Evolutionary conservation across 768 basidiomycete genomes (phyloP), one percentile per base, ranked within the genome.

Genomic region (Boletus tomentosulus): DNA sequence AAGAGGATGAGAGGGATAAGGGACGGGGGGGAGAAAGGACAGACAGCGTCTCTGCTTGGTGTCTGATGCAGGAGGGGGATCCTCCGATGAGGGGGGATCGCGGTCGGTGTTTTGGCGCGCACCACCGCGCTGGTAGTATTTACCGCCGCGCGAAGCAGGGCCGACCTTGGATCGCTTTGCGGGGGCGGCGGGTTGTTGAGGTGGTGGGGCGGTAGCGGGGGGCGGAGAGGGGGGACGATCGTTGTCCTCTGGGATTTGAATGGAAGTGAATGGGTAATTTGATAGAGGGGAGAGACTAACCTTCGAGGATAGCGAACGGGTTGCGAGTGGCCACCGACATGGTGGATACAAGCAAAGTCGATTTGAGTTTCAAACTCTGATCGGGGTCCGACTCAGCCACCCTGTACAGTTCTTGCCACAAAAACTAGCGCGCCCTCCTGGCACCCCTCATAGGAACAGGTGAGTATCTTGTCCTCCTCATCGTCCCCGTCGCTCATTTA

Each of bases 271-370:
- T 27, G 15, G 8, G 22, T 6, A 33, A n/a, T 33, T 15, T 35
- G 27, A 24, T 13, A 33, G 47, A 25, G 45, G 16, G 30, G 31
- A 58, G 54, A 51, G 46, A 81, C 77, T 56, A 61, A 90, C 89
- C 86, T 70, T 86, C 84, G 72, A 92, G 78, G 74, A 91, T 66
- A 72, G 89, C 83, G 77, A 92, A 92, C 62, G 86, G 85, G 77
- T 91, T 92, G 82, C 76, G 84, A 69, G 84, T 84, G 77, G 86
- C 89, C 83, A 92, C 89, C 87, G 89, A 90, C 89, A 92, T 91
- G 57, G 68, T 73, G 62, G 57, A 50, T 46, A 43, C 16, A 34
- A 37, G 35, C n/a, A n/a, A 50, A 16, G 24, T 10, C 7, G 7
- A 55, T 44, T 38, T 44, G 33, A 58, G 60, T 53, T 56, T 45